Evolutionary conservation across 2,329 filamentous ascomycete genomes (phyloP).

Genomic region (Elsinoe batatas): DNA sequence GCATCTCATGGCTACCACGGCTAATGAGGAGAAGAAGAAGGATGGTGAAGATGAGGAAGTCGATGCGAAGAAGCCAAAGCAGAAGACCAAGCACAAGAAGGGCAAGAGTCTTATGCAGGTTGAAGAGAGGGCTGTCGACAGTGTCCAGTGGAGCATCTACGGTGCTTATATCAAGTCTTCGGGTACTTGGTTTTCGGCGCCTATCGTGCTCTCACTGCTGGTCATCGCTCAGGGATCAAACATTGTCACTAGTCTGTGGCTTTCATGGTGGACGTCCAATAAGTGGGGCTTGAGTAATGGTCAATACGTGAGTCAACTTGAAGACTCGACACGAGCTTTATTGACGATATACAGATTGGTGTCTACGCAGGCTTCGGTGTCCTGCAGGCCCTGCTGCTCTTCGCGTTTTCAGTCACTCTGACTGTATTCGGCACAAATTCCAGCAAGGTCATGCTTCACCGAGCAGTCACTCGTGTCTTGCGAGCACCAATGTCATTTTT

Average conservation of each 20-base stretch:
- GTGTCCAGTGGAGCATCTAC: constrained; percentile 74
- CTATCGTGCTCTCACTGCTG: constrained; percentile 54
- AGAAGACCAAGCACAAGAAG: constrained; percentile 44
- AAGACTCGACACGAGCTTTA: constrained; percentile 10
- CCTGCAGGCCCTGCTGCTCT: constrained; percentile 63
- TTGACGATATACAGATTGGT: constrained; percentile 42
- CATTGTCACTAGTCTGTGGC: constrained; percentile 80
- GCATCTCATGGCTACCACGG: constrained; percentile 69
- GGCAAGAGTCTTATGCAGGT: constrained; percentile 59
- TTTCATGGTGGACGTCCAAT: constrained; percentile 85
- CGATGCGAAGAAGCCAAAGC: constrained; percentile 49
- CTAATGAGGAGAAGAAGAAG: constrained; percentile 48
- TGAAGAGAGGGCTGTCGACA: constrained; percentile 60
- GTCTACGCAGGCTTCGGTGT: constrained; percentile 62
- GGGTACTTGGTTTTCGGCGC: constrained; percentile 58
- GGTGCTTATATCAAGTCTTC: constrained; percentile 66
- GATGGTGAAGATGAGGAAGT: constrained; percentile 39
- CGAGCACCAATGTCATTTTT: constrained; percentile 78
- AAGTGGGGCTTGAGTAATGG: constrained; percentile 59
- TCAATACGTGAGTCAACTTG: constrained; percentile 53
- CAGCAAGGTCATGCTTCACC: constrained; percentile 70
- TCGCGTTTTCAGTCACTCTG: constrained; percentile 67
- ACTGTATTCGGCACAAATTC: constrained; percentile 72
- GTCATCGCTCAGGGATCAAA: constrained; percentile 71
- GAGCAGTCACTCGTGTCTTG: constrained; percentile 66